Base-by-base conservation (phyloP, 306 rosid genomes). In the Phaseolus lunatus region DNA sequence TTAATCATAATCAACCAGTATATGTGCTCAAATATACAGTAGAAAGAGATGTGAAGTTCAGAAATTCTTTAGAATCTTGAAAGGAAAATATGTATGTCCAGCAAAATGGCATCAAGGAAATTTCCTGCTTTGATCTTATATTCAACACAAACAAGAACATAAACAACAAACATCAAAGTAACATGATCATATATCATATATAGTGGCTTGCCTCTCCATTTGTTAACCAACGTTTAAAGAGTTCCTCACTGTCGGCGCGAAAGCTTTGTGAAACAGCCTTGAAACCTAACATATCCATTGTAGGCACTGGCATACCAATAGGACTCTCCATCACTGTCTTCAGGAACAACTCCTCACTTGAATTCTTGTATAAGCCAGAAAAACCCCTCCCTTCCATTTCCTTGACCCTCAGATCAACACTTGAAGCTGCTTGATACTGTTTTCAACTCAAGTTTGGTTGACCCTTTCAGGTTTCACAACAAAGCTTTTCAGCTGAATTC, bases 141-240 rank as follows among this genome's bases (percentile, higher is more conserved):
- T 43, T 53, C 24, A 27, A 59, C 59, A 69, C 67, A 82, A 62
- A 3, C 37, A 23, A 50, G 19, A 77, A 79, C 59, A 79, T 15
- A 79, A 72, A 50, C 73, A 79, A 62, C 35, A 35, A 29, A 27
- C 10, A 80, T 44, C 41, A 73, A 70, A 62, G 45, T 15, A 48
- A 58, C 64, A 72, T 18, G 63, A 54, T 56, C 19, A 58, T 33
- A 49, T 70, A 15, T 20, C 77, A 85, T 33, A 75, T 37, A 72
- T 26, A 75, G 81, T 29, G 15, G 63, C 96, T 89, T 92, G 94
- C 98, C 96, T 94, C 98, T 85, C 92, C 98, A 83, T 84, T 90
- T 80, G 96, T 94, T 24, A 94, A 92, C 98, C 98, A 94, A 73
- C 96, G 90, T 75, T 85, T 92, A 85, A 94, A 94, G 79, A 94